These are phyloP conservation scores for Didymella sp. DNA, from an alignment of 2,329 filamentous ascomycete species.

Conservation along the genomic window DNA sequence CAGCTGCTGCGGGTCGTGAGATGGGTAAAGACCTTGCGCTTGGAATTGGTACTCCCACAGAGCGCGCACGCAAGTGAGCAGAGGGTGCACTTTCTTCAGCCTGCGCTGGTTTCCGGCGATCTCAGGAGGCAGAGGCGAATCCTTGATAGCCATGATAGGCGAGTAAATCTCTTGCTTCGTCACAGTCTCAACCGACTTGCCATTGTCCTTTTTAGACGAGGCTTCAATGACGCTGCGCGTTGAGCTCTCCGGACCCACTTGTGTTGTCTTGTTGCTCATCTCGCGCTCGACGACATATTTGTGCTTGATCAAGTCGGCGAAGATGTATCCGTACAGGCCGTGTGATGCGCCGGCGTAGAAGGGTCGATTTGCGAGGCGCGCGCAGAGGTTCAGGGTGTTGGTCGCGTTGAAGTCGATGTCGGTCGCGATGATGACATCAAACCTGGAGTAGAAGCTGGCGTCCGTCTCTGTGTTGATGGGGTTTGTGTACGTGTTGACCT, in stretches of 20 bases:
- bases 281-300: slow-evolving; percentile 88
- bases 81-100: slow-evolving; percentile 76
- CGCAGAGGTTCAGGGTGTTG: slow-evolving; percentile 82
- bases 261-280: slow-evolving; percentile 72
- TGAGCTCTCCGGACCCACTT: slow-evolving; percentile 70
- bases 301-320: slow-evolving; percentile 89
- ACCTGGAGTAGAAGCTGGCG: slow-evolving; percentile 76
- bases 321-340: slow-evolving; percentile 93
- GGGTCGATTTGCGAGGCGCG: slow-evolving; percentile 75
- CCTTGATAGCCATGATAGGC: slow-evolving; percentile 84
- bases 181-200: slow-evolving; percentile 80
- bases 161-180: slow-evolving; percentile 92
- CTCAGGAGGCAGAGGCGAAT: slow-evolving; percentile 72
- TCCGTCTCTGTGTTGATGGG: slow-evolving; percentile 67
- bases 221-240: slow-evolving; percentile 79
- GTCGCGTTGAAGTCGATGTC: slow-evolving; percentile 80
- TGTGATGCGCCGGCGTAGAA: slow-evolving; percentile 91
- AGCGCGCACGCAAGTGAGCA: slow-evolving; percentile 84
- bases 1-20: slow-evolving; percentile 62
- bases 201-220: slow-evolving; percentile 66
- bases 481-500: slow-evolving; percentile 72
- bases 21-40: slow-evolving; percentile 52
- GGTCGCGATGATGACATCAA: slow-evolving; percentile 88
- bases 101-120: slow-evolving; percentile 73
- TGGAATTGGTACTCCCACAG: slow-evolving; percentile 83